These are phyloP conservation scores for Sphagnum fallax DNA, from an alignment of 228 moss, liverwort and hornwort species.

Conservation along the genomic window DNA sequence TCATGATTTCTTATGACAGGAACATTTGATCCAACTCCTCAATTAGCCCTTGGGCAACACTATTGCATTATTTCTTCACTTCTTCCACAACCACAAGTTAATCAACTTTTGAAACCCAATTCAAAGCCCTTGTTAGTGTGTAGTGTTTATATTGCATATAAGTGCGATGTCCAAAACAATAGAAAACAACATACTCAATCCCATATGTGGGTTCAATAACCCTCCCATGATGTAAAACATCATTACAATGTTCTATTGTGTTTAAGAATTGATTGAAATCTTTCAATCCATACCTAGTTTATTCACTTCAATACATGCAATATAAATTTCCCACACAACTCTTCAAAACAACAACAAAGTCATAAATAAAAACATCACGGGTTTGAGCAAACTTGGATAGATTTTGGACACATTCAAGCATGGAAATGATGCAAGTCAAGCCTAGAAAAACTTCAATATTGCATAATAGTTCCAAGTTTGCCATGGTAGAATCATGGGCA, in stretches of 20 bases:
- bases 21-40: not conserved
- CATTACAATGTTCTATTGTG: not conserved
- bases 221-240: not conserved
- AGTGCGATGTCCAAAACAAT: not conserved
- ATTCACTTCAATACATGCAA: not conserved
- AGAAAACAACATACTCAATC: not conserved
- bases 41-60: not conserved
- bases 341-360: not conserved
- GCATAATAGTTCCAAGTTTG: not conserved
- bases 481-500: not conserved
- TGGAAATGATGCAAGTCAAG: not conserved
- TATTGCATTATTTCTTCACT: not conserved
- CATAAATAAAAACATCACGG: not conserved
- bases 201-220: not conserved
- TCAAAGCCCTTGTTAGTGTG: not conserved
- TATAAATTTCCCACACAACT: not conserved
- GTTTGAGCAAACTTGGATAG: not conserved
- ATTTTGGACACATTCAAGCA: not conserved
- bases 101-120: not conserved
- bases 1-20: too few species aligned
- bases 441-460: not conserved
- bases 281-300: not conserved
- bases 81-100: not conserved
- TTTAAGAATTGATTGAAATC: not conserved
- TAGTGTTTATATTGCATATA: not conserved